Percentiles rank a stretch among this genome's conserved stretches.
These are phyloP conservation scores for Allantophomopsis lycopodina DNA, from an alignment of 2,329 filamentous ascomycete species.

Conservation along the genomic window DNA sequence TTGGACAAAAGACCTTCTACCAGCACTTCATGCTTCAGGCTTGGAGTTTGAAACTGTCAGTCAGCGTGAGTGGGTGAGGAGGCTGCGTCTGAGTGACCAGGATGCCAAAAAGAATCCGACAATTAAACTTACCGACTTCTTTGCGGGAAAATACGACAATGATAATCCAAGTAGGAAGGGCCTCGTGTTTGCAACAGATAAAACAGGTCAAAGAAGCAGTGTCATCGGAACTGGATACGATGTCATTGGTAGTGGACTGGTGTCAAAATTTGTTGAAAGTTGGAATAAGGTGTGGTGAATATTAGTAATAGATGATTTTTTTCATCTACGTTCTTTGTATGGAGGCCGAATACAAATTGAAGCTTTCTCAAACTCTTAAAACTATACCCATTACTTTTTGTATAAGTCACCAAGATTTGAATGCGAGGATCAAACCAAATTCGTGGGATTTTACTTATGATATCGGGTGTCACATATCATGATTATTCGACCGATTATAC, in stretches of 20 bases:
- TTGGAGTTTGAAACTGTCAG: slow-evolving; percentile 28
- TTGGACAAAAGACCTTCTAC: slow-evolving; percentile 37
- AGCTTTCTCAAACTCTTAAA: no score
- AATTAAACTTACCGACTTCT: slow-evolving; percentile 38
- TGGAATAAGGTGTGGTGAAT: slow-evolving; percentile 14
- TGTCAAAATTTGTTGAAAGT: slow-evolving; percentile 22
- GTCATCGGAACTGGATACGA: slow-evolving; percentile 20
- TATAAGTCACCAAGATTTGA: no score
- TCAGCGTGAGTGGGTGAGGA: slow-evolving; percentile 28
- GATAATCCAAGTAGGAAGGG: slow-evolving; percentile 22
- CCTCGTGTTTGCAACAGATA: slow-evolving; percentile 23
- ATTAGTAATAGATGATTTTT: no score
- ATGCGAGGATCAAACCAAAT: no score
- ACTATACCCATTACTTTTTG: no score
- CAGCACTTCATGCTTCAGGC: slow-evolving; percentile 29
- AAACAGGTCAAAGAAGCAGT: slow-evolving; percentile 18
- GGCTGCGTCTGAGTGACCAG: slow-evolving; percentile 28
- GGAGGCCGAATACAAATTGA: no score
- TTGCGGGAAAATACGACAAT: slow-evolving; percentile 33
- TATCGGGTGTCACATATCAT: no score
- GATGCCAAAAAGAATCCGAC: slow-evolving; percentile 35
- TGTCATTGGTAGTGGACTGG: slow-evolving; percentile 23
- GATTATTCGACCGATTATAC: no score
- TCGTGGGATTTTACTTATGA: no score
- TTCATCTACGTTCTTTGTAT: no score